phyloP scores from a whole-genome alignment of 139 green algal species.

The Trebouxia sp. region DNA sequence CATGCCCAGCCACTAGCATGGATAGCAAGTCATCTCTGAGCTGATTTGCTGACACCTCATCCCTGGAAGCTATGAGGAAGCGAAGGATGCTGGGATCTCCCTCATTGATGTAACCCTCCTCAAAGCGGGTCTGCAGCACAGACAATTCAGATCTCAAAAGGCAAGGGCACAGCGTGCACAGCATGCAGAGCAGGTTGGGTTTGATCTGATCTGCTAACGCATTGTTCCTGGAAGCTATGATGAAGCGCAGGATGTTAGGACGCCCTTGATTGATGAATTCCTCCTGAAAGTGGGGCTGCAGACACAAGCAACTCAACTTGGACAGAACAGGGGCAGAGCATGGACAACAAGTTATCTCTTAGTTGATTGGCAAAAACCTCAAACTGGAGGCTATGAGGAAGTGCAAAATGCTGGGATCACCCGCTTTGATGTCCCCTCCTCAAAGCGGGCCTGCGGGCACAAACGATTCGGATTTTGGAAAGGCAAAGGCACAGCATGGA shows the following conservation, averaged over 20 bases:
- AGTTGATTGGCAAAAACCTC: slow-evolving; percentile 86
- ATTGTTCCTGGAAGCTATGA: too few relatives aligned
- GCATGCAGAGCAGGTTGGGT: too few relatives aligned
- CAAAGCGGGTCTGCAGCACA: slow-evolving; percentile 40
- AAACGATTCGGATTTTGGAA: too few relatives aligned
- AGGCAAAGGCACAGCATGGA: too few relatives aligned
- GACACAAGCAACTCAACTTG: too few relatives aligned
- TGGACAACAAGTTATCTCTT: slow-evolving; percentile 96
- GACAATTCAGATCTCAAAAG: too few relatives aligned
- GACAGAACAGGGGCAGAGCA: too few relatives aligned
- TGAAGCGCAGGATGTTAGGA: too few relatives aligned
- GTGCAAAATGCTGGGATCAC: slow-evolving; percentile 90
- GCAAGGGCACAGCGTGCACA: too few relatives aligned
- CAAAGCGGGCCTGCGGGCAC: slow-evolving; percentile 39
- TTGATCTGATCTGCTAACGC: too few relatives aligned
- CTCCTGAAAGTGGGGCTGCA: too few relatives aligned
- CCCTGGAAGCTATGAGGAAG: slow-evolving; percentile 93
- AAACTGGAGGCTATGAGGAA: slow-evolving; percentile 94
- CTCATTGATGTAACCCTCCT: slow-evolving; percentile 87
- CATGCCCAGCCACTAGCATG: slow-evolving; percentile 98
- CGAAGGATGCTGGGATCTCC: slow-evolving; percentile 91
- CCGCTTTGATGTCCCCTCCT: slow-evolving; percentile 86
- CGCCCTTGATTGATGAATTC: too few relatives aligned
- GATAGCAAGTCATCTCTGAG: slow-evolving; percentile 97
- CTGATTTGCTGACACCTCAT: slow-evolving; percentile 87